Conservation (phyloP, 2,329 filamentous ascomycete genomes). For the Lasiodiplodia hormozganensis region DNA sequence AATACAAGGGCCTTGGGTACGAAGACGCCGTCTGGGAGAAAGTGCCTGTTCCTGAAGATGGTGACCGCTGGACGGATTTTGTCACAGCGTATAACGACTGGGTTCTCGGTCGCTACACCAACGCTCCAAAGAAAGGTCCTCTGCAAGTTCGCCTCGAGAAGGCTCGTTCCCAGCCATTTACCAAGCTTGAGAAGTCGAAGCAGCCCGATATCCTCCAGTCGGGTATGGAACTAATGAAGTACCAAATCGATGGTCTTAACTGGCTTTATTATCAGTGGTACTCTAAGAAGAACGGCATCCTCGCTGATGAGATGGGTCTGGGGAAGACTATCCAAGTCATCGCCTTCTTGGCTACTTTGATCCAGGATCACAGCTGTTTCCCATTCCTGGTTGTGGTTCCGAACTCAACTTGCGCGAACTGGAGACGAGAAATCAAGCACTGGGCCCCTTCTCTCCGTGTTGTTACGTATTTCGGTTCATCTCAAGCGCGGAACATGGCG, state of each 20-base stretch:
- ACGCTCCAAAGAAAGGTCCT: constrained; percentile 58
- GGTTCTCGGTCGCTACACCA: constrained; percentile 78
- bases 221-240: constrained; percentile 86
- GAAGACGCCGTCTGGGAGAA: constrained; percentile 91
- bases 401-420: constrained; percentile 96
- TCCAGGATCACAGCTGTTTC: constrained; percentile 72
- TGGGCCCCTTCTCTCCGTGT: constrained; percentile 88
- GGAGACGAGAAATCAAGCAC: constrained; percentile 93
- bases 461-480: constrained; percentile 89
- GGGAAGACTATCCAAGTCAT: constrained; percentile 97
- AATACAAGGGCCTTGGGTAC: constrained; percentile 91
- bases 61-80: constrained; percentile 79
- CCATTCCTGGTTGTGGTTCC: constrained; percentile 93
- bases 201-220: constrained; percentile 75
- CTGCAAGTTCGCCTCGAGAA: constrained; percentile 73
- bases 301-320: constrained; percentile 97
- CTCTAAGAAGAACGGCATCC: constrained; percentile 79
- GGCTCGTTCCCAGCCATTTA: constrained; percentile 72
- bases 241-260: constrained; percentile 91
- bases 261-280: constrained; percentile 95
- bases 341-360: constrained; percentile 75
- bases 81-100: constrained; percentile 85
- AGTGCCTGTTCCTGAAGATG: constrained; percentile 71
- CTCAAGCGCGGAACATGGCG: constrained; percentile 75
- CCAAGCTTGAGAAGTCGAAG: constrained; percentile 68